phyloP scores from a whole-genome alignment of 2,329 filamentous ascomycete genomes.

The Cytospora chrysosperma region DNA sequence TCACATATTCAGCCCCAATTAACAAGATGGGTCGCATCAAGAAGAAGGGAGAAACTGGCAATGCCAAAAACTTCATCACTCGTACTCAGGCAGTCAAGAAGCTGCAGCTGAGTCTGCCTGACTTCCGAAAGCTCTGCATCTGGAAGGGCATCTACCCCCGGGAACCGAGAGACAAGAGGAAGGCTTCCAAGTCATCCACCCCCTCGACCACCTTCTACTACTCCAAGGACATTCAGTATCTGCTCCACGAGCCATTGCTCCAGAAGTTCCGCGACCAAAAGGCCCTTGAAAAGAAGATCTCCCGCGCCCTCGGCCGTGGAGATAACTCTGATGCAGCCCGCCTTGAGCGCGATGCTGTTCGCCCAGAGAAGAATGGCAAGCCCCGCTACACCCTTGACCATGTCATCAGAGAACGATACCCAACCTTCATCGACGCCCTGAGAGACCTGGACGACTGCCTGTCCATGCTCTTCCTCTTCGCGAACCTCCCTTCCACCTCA shows the following conservation, averaged over 20 bases:
- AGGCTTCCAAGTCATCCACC: constrained; percentile 87
- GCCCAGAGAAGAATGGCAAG: constrained; percentile 87
- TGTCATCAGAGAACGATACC: constrained; percentile 96
- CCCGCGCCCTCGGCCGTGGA: constrained; percentile 83
- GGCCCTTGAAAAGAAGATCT: constrained; percentile 95
- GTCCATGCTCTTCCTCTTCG: constrained; percentile 96
- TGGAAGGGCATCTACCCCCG: constrained; percentile 99
- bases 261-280: constrained; percentile 97
- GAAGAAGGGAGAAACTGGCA: constrained; percentile 89
- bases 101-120: constrained; percentile 92
- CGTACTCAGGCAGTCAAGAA: constrained; percentile 96
- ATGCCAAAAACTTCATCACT: constrained; percentile 98
- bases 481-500: constrained; percentile 86
- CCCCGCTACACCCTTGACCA: constrained; percentile 91
- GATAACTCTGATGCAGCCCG: constrained; percentile 86
- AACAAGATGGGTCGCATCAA: constrained; percentile 70
- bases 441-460: constrained; percentile 95
- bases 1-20: constrained; percentile 1
- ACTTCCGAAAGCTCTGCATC: constrained; percentile 97
- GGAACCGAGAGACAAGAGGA: constrained; percentile 95
- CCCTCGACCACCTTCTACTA: constrained; percentile 90
- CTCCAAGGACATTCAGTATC: constrained; percentile 95
- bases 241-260: constrained; percentile 92
- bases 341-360: constrained; percentile 79
- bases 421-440: constrained; percentile 91